Conservation (phyloP, 768 basidiomycete genomes). For the Antrodiella citrinella region DNA sequence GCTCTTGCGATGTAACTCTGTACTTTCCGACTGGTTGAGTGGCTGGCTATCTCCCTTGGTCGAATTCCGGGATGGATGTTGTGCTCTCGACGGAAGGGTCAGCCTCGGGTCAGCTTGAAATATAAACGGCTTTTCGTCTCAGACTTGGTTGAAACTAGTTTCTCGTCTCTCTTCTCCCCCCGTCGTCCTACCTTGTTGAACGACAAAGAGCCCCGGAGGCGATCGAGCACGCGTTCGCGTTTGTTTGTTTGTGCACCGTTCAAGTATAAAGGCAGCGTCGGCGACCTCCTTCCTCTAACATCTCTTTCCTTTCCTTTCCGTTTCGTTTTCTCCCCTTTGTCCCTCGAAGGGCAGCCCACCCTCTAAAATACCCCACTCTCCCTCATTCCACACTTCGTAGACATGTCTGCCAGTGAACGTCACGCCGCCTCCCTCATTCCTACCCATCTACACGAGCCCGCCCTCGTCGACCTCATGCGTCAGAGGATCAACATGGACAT, state of each 20-base stretch:
- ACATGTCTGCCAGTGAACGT: constrained; percentile 32
- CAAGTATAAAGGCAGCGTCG: constrained; percentile 15
- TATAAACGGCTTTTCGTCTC: no score
- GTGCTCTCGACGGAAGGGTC: no score
- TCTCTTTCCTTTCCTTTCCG: constrained; percentile 11
- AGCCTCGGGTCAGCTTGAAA: no score
- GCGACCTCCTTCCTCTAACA: constrained; percentile 3
- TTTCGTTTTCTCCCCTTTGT: constrained; percentile 20
- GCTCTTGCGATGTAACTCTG: no score
- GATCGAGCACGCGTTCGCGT: constrained; percentile 10
- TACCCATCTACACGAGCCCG: constrained; percentile 66
- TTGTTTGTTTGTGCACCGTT: constrained; percentile 16
- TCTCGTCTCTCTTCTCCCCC: constrained; percentile 5
- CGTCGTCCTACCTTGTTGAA: neutral
- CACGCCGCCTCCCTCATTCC: constrained; percentile 83
- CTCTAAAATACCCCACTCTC: constrained; percentile 23
- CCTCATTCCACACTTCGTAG: constrained; percentile 23
- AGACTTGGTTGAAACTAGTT: no score
- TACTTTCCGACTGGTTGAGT: no score
- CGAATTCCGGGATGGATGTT: no score
- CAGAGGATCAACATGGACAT: constrained; percentile 77
- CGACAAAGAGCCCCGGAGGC: constrained; percentile 2
- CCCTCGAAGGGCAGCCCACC: constrained; percentile 29
- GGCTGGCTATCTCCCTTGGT: no score
- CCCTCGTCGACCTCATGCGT: constrained; percentile 71